Base-by-base conservation (phyloP, 2,329 filamentous ascomycete species). In the Nothopassalora personata region DNA sequence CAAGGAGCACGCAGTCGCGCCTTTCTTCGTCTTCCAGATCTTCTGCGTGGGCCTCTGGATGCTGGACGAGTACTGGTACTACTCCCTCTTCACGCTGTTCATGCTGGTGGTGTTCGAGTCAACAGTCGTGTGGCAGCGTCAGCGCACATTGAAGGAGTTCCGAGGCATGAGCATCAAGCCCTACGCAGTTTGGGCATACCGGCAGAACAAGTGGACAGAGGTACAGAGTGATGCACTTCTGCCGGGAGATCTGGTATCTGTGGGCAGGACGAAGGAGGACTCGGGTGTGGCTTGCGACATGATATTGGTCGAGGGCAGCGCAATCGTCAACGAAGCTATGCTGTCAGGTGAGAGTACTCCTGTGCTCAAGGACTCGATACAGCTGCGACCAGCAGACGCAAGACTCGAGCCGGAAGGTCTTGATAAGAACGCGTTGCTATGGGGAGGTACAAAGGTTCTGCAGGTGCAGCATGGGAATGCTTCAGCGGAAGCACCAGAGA, bases 31-130 rank as follows among this genome's bases (percentile, higher is more conserved):
- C 64, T 99, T 99, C 79, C 94, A 99, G 80, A 82, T 99, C 62
- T 99, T 99, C 80, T 99, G 95, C 69, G 94, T 99, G 59, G 95
- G 94, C 15, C 80, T 99, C 61, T 99, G 94, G 94, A 90, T 97
- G 86, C 80, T 99, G 72, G 94, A 99, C 72, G 95, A 99, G 77
- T 99, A 97, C 78, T 99, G 95, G 94, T 99, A 99, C 80, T 99
- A 99, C 79, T 97, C 94, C 62, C 84, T 99, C 19, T 99, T 99
- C 76, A 99, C 95, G 0, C 86, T 99, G 23, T 92, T 97, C 79
- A 99, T 99, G 95, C 85, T 99, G 57, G 91, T 99, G 66, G 87
- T 86, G 60, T 99, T 99, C 68, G 94, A 99, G 79, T 97, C 92
- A 74, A 99, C 94, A 2, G 95, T 99, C 39, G 95, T 99, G 15